phyloP scores from a whole-genome alignment of 495 filamentous ascomycete genomes.

The Diplogelasinospora grovesii region DNA sequence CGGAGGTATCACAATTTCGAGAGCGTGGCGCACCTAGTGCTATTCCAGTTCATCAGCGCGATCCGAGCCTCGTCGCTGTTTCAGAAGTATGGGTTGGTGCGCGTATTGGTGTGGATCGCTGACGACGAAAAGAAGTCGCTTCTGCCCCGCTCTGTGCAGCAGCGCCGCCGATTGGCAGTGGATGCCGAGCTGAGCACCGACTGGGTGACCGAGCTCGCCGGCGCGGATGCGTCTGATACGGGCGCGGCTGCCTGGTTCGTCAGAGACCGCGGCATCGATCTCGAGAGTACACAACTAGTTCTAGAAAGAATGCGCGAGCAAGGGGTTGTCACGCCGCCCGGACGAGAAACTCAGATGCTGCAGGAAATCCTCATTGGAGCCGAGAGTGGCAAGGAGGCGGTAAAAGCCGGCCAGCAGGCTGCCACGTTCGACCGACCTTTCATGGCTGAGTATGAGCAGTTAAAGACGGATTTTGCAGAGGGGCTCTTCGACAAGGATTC shows the following conservation, averaged over 20 bases:
- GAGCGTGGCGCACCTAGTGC: conserved; percentile 35
- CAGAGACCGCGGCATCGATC: conserved; percentile 29
- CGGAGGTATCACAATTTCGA: conserved; percentile 26
- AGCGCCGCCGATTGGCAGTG: conserved; percentile 47
- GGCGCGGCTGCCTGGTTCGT: conserved; percentile 12
- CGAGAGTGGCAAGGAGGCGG: not conserved
- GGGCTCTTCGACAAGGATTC: too few relatives aligned
- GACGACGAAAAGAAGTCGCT: conserved; percentile 45
- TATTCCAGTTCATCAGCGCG: conserved; percentile 42
- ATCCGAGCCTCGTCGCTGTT: conserved; percentile 40
- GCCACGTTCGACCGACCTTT: too few relatives aligned
- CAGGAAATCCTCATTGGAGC: conserved; percentile 15
- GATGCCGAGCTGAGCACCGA: conserved; percentile 50
- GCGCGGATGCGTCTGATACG: conserved; percentile 14
- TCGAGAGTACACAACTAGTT: conserved; percentile 19
- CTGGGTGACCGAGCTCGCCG: conserved; percentile 39
- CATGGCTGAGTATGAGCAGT: too few relatives aligned
- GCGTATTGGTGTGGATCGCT: conserved; percentile 59
- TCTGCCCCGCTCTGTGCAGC: conserved; percentile 45
- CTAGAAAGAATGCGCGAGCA: conserved; percentile 27
- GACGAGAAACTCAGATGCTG: conserved; percentile 26
- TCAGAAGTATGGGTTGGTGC: conserved; percentile 60
- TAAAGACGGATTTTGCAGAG: too few relatives aligned
- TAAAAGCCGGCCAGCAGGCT: conserved; percentile 6
- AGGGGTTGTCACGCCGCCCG: conserved; percentile 22